Conservation (phyloP, 106 monocot genomes). For the Dendrobium officinale region DNA sequence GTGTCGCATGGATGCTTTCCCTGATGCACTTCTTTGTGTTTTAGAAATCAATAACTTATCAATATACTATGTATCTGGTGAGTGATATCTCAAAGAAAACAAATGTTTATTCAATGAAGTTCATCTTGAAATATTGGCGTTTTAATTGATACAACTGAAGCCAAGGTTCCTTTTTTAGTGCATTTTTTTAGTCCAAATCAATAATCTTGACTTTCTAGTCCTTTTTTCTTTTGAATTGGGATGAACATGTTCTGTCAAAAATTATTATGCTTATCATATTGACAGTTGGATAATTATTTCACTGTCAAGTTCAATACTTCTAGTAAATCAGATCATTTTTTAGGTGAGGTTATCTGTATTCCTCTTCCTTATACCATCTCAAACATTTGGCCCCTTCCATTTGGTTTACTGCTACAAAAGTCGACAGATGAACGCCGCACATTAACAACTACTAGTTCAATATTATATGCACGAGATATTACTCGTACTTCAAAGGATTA, state of each 20-base stretch:
- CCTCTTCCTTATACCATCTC: conserved; percentile 60
- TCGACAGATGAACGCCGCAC: conserved; percentile 40
- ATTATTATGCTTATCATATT: neutral
- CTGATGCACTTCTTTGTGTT: conserved; percentile 78
- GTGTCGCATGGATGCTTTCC: conserved; percentile 72
- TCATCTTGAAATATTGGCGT: neutral
- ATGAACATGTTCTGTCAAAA: neutral
- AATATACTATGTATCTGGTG: conserved; percentile 59
- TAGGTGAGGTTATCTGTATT: conserved; percentile 73
- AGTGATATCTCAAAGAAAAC: conserved; percentile 12
- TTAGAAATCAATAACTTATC: conserved; percentile 63
- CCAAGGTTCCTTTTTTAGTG: neutral
- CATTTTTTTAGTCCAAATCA: neutral
- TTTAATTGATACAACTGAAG: conserved; percentile 1
- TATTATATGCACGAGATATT: conserved; percentile 49
- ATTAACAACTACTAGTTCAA: conserved; percentile 37
- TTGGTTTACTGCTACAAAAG: conserved; percentile 85
- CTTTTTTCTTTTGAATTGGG: neutral
- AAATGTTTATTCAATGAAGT: neutral
- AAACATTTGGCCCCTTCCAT: conserved; percentile 78
- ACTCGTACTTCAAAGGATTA: conserved; percentile 45
- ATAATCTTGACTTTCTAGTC: neutral
- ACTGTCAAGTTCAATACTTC: neutral
- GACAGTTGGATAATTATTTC: neutral
- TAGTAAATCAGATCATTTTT: neutral